Base-by-base conservation (phyloP, 331 rosid species). In the Cydonia oblonga region DNA sequence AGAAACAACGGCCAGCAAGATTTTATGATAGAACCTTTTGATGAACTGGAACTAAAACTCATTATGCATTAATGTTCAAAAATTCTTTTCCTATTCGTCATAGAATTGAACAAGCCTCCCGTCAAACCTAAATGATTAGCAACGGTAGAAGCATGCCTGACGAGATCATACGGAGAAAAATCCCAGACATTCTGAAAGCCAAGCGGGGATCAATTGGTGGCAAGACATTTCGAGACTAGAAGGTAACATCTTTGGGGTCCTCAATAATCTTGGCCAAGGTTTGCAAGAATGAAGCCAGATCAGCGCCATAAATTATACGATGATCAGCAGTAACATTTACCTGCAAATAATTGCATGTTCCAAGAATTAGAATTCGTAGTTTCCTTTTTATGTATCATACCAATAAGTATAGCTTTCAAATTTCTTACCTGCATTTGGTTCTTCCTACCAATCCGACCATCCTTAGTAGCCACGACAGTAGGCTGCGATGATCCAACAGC, bases 321-420 rank as follows among this genome's bases (percentile, higher is more conserved):
- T 95, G 99, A 81, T 95, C 99, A 20, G 99, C 99, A 0, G 99
- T 95, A 67, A 95, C 87, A 83, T 91, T 95, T 68, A 91, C 96
- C 99, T 95, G 89, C 63, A 83, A 28, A 70, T 51, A 12, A 49
- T 76, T 76, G 57, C 57, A 73, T 29, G 60, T 69, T 72, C 52
- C 64, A 71, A 42, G 73, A 40, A 72, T 75, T 71, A 78, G 62
- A 76, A 76, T 76, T 40, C 30, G 29, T 53, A 19, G 75, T 52
- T 33, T 30, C 26, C 46, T 19, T 56, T 16, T 16, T 38, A 13
- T 8, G 18, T 33, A 71, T 59, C 22, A 23, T 8, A 62, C 24
- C 2, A 7, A 59, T 9, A 57, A 13, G 16, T 46, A 33, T 7
- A 59, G 22, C 5, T 2, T 54, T 38, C 14, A 62, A 74, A 75